Evolutionary conservation across 2,329 filamentous ascomycete genomes (phyloP).

Genomic region (Sphaerulina vaccinii): DNA sequence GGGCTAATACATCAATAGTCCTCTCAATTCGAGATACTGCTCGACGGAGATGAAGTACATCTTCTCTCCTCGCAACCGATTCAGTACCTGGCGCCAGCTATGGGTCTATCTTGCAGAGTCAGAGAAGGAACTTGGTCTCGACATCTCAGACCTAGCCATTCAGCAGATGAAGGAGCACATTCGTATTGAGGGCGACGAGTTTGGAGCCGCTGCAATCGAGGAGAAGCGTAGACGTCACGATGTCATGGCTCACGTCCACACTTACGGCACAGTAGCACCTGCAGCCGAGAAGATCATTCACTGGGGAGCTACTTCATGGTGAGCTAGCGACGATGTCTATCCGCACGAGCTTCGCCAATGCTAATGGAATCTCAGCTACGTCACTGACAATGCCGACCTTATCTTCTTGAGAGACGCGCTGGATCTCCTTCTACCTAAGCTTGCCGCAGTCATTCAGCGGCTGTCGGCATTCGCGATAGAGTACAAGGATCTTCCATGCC

Average conservation of each 20-base stretch:
- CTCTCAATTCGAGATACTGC: constrained; percentile 70
- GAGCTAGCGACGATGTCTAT: not conserved
- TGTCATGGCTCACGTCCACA: constrained; percentile 57
- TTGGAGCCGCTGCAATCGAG: constrained; percentile 48
- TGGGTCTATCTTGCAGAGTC: constrained; percentile 83
- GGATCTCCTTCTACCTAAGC: constrained; percentile 71
- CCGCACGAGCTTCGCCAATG: not conserved
- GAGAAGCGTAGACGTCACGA: constrained; percentile 48
- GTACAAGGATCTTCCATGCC: constrained; percentile 69
- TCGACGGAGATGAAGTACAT: constrained; percentile 72
- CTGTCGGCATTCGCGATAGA: constrained; percentile 69
- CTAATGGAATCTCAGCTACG: constrained; percentile 41
- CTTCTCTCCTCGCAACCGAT: constrained; percentile 73
- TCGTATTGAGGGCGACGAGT: constrained; percentile 49
- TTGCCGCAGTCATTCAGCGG: constrained; percentile 76
- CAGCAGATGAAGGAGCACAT: constrained; percentile 48
- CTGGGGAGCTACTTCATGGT: constrained; percentile 62
- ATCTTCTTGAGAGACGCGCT: constrained; percentile 75
- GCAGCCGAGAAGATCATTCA: constrained; percentile 83
- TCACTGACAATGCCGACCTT: constrained; percentile 75
- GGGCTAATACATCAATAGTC: constrained; percentile 54
- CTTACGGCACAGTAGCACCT: constrained; percentile 70
- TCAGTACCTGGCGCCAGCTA: constrained; percentile 77
- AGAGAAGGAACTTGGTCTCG: constrained; percentile 76
- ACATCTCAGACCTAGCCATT: constrained; percentile 65